Conservation (phyloP, 176 grass and related monocot genomes). For the Zizania latifolia region DNA sequence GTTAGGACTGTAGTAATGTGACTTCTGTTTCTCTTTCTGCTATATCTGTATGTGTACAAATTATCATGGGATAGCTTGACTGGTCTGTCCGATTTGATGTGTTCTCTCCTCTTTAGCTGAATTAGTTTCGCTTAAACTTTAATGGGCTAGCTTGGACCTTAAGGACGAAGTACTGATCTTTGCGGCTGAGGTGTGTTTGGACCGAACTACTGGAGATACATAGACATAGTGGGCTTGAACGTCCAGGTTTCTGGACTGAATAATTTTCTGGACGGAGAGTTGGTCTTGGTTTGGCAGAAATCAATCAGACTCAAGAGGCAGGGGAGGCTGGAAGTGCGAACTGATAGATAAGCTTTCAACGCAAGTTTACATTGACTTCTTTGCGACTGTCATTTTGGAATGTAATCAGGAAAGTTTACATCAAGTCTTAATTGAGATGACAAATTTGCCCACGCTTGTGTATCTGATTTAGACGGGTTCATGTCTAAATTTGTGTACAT, state of each 20-base stretch:
- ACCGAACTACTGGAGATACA: not conserved
- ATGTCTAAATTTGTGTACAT: no score
- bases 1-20: not conserved
- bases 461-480: no score
- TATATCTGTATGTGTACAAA: not conserved
- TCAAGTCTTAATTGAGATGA: not conserved
- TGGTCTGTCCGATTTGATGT: not conserved
- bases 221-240: conserved; percentile 14
- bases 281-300: not conserved
- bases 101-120: not conserved
- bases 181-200: conserved; percentile 8
- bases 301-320: not conserved
- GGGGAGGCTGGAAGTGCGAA: not conserved
- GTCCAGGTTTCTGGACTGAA: not conserved
- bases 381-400: not conserved
- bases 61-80: not conserved
- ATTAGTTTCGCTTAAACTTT: not conserved
- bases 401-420: not conserved
- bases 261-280: not conserved
- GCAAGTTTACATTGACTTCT: conserved; percentile 8
- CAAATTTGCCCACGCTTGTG: no score
- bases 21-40: not conserved
- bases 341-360: not conserved
- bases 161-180: not conserved
- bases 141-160: conserved; percentile 20